A percentile compares a stretch with the other conserved stretches of the same genome.
Evolutionary conservation across 345 rosid species (phyloP).

Genomic region (Erysimum cheiranthoides): DNA sequence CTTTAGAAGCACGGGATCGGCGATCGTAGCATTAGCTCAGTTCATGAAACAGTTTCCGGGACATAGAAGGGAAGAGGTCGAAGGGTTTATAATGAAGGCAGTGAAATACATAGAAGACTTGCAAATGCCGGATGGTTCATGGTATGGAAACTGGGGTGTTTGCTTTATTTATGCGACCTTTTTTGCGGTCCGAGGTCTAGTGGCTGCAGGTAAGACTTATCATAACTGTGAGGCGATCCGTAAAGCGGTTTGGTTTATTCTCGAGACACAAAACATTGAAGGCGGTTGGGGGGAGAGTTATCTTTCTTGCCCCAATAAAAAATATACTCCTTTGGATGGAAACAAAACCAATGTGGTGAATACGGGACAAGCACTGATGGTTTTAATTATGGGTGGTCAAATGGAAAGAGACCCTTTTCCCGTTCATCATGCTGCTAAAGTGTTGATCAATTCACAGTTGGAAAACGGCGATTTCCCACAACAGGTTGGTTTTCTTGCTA

Average conservation of each 20-base stretch:
- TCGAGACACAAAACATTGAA: constrained; percentile 52
- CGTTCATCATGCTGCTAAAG: background rate
- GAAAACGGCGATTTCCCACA: constrained; percentile 22
- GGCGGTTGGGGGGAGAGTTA: constrained; percentile 76
- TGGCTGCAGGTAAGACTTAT: background rate
- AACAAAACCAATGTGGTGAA: constrained; percentile 5
- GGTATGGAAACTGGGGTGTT: constrained; percentile 70
- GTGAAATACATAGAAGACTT: constrained; percentile 40
- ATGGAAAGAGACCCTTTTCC: constrained; percentile 16
- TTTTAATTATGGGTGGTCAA: constrained; percentile 19
- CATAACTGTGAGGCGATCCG: constrained; percentile 30
- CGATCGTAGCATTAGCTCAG: background rate
- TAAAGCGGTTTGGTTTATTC: constrained; percentile 56
- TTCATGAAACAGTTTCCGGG: background rate
- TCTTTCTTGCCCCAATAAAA: constrained; percentile 55
- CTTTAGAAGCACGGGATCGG: background rate
- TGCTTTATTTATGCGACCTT: constrained; percentile 64
- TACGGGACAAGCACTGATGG: background rate
- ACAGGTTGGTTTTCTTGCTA: too few species aligned
- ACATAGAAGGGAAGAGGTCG: background rate
- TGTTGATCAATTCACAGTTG: constrained; percentile 3
- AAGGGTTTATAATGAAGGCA: background rate
- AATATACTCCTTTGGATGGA: constrained; percentile 4
- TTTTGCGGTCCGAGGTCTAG: constrained; percentile 45
- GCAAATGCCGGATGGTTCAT: constrained; percentile 62